Evolutionary conservation across 441 rosid genomes (phyloP), one percentile per base, ranked within the genome.

Genomic region (Euphorbia corollata): DNA sequence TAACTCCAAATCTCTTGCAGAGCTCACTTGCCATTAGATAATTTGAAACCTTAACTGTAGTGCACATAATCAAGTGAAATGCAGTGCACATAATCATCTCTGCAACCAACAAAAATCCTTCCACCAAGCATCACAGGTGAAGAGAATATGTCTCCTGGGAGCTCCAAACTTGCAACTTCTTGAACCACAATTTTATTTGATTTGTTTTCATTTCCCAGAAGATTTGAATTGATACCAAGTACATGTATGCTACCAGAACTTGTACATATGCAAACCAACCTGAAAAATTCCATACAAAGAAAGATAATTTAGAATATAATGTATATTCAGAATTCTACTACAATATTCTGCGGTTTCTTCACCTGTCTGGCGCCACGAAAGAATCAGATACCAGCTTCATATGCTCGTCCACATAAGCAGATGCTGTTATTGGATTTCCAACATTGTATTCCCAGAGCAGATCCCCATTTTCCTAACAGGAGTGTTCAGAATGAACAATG

Each of bases 91-190:
- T 85, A 79, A 78, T 94, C 93, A 63, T 94, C 96, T 69, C 98
- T 81, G 69, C 94, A 89, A 51, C 99, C 99, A 45, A 91, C 86
- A 77, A 91, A 94, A 68, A 94, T 83, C 73, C 81, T 63, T 62
- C 99, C 96, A 19, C 91, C 90, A 11, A 91, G 73, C 97, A 91
- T 88, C 80, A 94, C 91, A 5, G 98, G 99, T n/a, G 97, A 94
- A 59, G 99, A 94, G 78, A 91, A 94, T 56, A 91, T 73, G 59
- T 91, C 89, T 65, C 86, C 96, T 15, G 74, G 78, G 10, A 91
- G 83, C 71, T 85, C 80, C 71, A 83, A 22, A 59, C 79, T 80
- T 2, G 85, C 82, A 36, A 86, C 77, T 79, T 87, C 91, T 69
- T 64, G 70, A 74, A 86, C 97, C 75, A 6, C 53, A 36, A 59